Evolutionary conservation across 306 rosid species (phyloP), one percentile per base, ranked within the genome.

Genomic region (Fagus crenata): DNA sequence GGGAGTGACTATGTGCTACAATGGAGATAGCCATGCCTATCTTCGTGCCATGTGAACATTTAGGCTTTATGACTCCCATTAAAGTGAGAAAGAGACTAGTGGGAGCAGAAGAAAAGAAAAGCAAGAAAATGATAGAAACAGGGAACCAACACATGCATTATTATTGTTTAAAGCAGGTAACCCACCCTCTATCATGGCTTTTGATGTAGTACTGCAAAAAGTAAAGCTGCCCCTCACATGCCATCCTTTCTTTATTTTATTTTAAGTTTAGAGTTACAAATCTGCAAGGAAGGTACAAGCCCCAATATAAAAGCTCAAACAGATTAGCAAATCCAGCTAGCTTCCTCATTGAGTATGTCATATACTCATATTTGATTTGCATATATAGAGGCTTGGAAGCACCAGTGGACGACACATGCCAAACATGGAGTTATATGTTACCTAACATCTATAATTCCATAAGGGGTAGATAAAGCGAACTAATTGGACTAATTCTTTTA

Each of bases 221-320:
- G 84, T 78, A 88, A 90, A 85, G 93, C 90, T 85, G 85, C 78
- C 61, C 78, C 81, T 76, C 92, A 86, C 97, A 85, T 89, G 95
- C 73, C 83, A 32, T 67, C 76, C 81, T 88, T n/a, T n/a, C n/a
- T n/a, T 82, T 91, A 7, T 46, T 1, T 46, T 46, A 7, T 46
- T 46, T 46, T 46, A 7, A 46, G 8, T 46, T 82, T 83, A 69
- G 74, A 72, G 77, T 46, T 80, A 78, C 78, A 42, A 63, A 14
- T 39, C 36, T 14, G 22, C 69, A 35, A 39, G 64, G 11, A 3
- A 56, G 9, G 43, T 63, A 36, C 28, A 13, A 14, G 43, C 28
- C 22, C 69, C 22, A 35, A 35, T 63, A 63, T 63, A 35, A 63
- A 28, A 63, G 43, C 43, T 63, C 41, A 22, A 63, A 33, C 41